Percentiles rank a stretch among this genome's conserved stretches.
phyloP scores from a whole-genome alignment of 495 filamentous ascomycete genomes.

The Neurospora cerealis region DNA sequence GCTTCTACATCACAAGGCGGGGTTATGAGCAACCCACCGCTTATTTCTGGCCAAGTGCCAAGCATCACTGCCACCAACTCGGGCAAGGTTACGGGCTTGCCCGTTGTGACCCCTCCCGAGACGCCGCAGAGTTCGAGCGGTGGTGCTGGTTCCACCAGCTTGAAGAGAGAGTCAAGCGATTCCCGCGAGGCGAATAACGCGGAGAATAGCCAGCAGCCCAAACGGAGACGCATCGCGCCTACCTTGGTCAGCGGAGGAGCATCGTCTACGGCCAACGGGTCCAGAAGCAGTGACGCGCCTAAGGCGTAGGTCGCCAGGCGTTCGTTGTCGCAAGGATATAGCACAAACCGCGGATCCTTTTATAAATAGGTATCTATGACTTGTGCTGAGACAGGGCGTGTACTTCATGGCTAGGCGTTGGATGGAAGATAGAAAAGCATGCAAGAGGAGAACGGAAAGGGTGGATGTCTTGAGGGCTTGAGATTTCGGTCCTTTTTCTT shows the following conservation, averaged over 20 bases:
- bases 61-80: slow-evolving; percentile 62
- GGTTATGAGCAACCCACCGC: slow-evolving; percentile 64
- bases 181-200: slow-evolving; percentile 33
- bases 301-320: slow-evolving; percentile 7
- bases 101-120: slow-evolving; percentile 69
- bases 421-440: neutral
- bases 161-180: slow-evolving; percentile 53
- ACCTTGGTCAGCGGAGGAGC: slow-evolving; percentile 43
- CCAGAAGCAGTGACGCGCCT: slow-evolving; percentile 4
- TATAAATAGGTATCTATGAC: neutral
- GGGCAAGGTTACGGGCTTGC: slow-evolving; percentile 41
- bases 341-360: neutral
- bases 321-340: neutral
- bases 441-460: neutral
- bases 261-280: neutral
- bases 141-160: slow-evolving; percentile 32
- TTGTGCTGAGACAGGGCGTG: neutral
- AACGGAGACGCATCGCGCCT: slow-evolving; percentile 71
- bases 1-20: slow-evolving; percentile 22
- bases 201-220: slow-evolving; percentile 33
- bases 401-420: neutral
- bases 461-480: neutral
- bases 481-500: neutral
- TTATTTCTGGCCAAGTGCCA: slow-evolving; percentile 63
- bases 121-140: slow-evolving; percentile 50